phyloP scores from a whole-genome alignment of 2,329 filamentous ascomycete genomes.

The Tolypocladium tropicale region DNA sequence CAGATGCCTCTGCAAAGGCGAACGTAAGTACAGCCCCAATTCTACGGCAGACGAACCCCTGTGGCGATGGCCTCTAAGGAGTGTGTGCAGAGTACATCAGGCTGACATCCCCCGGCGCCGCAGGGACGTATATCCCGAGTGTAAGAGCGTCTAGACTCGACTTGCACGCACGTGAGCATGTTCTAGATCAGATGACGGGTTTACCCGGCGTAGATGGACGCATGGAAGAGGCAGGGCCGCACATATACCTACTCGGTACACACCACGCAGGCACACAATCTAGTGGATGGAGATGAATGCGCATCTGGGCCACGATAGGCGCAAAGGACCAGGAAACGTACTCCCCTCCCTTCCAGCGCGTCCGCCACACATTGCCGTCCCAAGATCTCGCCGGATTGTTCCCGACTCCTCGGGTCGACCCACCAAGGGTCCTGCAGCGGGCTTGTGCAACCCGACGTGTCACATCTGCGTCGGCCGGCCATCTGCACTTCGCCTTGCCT shows the following conservation, averaged over 20 bases:
- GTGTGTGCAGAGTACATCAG: not conserved
- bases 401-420: not conserved
- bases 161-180: not conserved
- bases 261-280: not conserved
- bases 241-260: not conserved
- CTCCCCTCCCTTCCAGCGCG: not conserved
- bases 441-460: not conserved
- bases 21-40: slow-evolving; percentile 30
- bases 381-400: not conserved
- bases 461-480: not conserved
- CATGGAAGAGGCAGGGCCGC: not conserved
- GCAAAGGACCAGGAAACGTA: not conserved
- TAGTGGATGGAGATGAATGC: not conserved
- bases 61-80: not conserved
- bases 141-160: not conserved
- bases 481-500: not conserved
- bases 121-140: slow-evolving; percentile 4
- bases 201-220: not conserved
- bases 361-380: not conserved
- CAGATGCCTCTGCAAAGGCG: slow-evolving; percentile 43
- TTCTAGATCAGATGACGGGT: not conserved
- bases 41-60: no score
- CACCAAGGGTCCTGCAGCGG: not conserved
- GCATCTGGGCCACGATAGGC: not conserved
- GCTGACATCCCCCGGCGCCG: not conserved